phyloP scores from a whole-genome alignment of 2,329 filamentous ascomycete species.

The Thermomyces lanuginosus region DNA sequence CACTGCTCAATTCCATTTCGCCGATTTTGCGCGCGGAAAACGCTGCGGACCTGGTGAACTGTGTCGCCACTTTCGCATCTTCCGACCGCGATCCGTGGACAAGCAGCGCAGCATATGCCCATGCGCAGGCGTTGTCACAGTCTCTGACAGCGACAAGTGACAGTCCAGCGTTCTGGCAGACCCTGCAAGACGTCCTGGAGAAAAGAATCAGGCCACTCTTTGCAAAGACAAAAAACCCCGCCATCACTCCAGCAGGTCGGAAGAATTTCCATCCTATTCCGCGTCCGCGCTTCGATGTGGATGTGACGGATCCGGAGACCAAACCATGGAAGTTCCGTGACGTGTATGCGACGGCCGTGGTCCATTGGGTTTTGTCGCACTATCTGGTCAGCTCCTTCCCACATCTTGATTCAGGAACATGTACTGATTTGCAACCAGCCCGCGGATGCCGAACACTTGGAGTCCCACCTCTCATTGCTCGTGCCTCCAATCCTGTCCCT shows the following conservation, averaged over 20 bases:
- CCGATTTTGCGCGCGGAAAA: conserved; percentile 10
- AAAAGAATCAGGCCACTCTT: conserved; percentile 27
- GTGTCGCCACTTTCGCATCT: conserved; percentile 17
- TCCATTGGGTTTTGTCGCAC: conserved; percentile 20
- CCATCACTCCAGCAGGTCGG: conserved; percentile 27
- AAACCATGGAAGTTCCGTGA: conserved; percentile 25
- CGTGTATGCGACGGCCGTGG: conserved; percentile 20
- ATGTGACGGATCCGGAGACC: conserved; percentile 18
- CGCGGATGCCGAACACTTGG: conserved; percentile 16
- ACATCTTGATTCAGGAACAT: not conserved
- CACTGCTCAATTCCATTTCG: conserved; percentile 8
- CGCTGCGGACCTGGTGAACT: conserved; percentile 13
- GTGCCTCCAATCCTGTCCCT: conserved; percentile 28
- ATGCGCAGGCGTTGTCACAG: conserved; percentile 10
- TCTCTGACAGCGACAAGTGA: conserved; percentile 4
- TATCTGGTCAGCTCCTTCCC: conserved; percentile 17
- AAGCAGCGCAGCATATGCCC: conserved; percentile 10
- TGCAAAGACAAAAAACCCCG: conserved; percentile 23
- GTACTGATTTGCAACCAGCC: conserved; percentile 11
- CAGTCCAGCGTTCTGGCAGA: conserved; percentile 8
- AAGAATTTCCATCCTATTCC: conserved; percentile 28
- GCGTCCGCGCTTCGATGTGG: conserved; percentile 20
- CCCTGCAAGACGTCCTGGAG: conserved; percentile 13
- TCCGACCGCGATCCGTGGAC: conserved; percentile 21
- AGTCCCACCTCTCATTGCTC: conserved; percentile 29